Evolutionary conservation across 2,329 filamentous ascomycete species (phyloP).

Genomic region (Hyphodiscus sp.): DNA sequence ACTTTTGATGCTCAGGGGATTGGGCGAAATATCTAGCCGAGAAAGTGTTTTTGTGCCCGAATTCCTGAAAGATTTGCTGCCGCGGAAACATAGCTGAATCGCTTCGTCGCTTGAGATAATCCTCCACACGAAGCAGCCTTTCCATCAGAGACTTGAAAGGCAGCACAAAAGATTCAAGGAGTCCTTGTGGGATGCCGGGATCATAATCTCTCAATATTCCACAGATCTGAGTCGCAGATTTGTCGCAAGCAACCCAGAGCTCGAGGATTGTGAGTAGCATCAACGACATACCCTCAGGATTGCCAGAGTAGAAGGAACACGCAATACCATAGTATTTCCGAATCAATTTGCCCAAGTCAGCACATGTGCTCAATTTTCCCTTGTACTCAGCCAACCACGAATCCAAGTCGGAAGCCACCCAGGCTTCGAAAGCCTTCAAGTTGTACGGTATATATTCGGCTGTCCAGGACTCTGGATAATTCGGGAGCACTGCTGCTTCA

Average conservation of each 20-base stretch:
- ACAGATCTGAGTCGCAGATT: conserved; percentile 29
- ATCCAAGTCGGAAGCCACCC: conserved; percentile 37
- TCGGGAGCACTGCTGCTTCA: conserved; percentile 3
- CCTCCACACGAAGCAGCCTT: conserved; percentile 33
- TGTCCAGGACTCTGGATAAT: background rate
- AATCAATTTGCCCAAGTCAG: conserved; percentile 27
- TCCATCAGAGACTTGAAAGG: no score
- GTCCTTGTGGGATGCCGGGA: no score
- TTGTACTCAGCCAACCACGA: conserved; percentile 33
- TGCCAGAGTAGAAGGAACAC: conserved; percentile 29
- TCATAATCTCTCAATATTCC: no score
- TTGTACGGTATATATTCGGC: conserved; percentile 1
- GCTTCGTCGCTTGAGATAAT: conserved; percentile 32
- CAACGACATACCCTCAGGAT: conserved; percentile 42
- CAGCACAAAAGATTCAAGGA: background rate
- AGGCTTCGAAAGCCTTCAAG: conserved; percentile 40
- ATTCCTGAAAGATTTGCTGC: no score
- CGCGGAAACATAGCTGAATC: no score
- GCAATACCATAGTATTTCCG: conserved; percentile 31
- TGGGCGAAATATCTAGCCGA: no score
- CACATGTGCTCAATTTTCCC: conserved; percentile 23
- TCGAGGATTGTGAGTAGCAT: conserved; percentile 51
- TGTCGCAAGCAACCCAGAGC: conserved; percentile 52
- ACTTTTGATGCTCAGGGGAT: no score
- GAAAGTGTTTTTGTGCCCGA: no score